Percentiles rank a stretch among this genome's conserved stretches.
These are phyloP conservation scores for Collybiopsis luxurians DNA, from an alignment of 768 basidiomycete species.

Conservation along the genomic window DNA sequence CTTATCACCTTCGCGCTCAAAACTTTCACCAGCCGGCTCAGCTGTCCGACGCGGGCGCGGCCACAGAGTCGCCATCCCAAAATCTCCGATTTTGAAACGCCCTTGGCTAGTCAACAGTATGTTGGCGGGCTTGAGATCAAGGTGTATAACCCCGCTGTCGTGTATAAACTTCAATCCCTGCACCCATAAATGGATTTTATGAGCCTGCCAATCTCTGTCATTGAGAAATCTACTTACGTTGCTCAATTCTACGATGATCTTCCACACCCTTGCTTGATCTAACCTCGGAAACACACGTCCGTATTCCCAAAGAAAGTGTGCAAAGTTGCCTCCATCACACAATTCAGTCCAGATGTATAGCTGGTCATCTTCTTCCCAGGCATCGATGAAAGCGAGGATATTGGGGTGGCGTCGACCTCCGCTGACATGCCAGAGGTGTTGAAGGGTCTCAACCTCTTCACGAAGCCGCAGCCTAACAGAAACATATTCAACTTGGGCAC, in stretches of 20 bases:
- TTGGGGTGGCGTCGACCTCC: constrained; percentile 62
- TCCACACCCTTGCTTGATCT: constrained; percentile 95
- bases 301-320: constrained; percentile 88
- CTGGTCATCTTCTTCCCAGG: constrained; percentile 91
- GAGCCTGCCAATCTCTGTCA: not conserved
- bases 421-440: constrained; percentile 57
- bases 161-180: constrained; percentile 91
- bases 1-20: constrained; percentile 97
- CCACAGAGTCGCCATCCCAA: constrained; percentile 97
- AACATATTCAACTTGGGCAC: not conserved
- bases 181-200: constrained; percentile 10
- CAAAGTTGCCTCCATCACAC: constrained; percentile 90
- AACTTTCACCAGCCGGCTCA: constrained; percentile 42
- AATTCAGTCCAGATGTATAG: constrained; percentile 94
- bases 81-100: constrained; percentile 95
- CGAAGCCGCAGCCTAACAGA: constrained; percentile 70
- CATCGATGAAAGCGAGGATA: constrained; percentile 86
- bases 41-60: constrained; percentile 48
- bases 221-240: constrained; percentile 55
- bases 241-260: constrained; percentile 87
- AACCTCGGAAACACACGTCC: constrained; percentile 80
- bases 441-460: constrained; percentile 92
- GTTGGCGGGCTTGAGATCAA: constrained; percentile 97
- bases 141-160: constrained; percentile 82
- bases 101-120: constrained; percentile 88